Evolutionary conservation across 2,329 filamentous ascomycete genomes (phyloP).

Genomic region (Microdochium bolleyi): DNA sequence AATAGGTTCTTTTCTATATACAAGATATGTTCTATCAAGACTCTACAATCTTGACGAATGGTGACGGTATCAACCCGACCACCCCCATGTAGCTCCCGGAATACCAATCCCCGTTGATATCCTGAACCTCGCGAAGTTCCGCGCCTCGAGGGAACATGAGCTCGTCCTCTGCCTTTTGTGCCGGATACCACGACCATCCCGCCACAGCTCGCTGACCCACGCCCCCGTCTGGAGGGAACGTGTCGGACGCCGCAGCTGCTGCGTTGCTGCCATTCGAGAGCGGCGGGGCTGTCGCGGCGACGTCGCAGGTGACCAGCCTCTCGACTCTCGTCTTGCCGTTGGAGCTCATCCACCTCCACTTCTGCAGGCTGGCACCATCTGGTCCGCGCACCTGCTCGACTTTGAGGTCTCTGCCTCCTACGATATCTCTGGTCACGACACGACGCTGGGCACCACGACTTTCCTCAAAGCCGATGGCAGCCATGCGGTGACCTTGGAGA

Average conservation of each 20-base stretch:
- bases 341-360: constrained; percentile 41
- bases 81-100: constrained; percentile 78
- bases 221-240: constrained; percentile 70
- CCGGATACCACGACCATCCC: constrained; percentile 72
- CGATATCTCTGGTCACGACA: constrained; percentile 61
- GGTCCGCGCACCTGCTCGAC: constrained; percentile 38
- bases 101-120: constrained; percentile 88
- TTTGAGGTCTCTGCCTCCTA: constrained; percentile 67
- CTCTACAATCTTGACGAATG: constrained; percentile 54
- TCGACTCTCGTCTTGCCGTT: constrained; percentile 28
- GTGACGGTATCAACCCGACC: constrained; percentile 72
- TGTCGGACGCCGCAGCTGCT: constrained; percentile 14
- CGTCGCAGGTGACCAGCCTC: constrained; percentile 42
- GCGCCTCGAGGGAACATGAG: constrained; percentile 77
- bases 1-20: no score
- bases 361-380: constrained; percentile 27
- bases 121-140: constrained; percentile 74
- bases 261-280: constrained; percentile 10
- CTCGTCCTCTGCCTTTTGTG: constrained; percentile 59
- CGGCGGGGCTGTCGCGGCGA: constrained; percentile 33
- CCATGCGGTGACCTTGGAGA: constrained; percentile 74
- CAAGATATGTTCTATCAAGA: neutral
- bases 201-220: constrained; percentile 57
- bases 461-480: constrained; percentile 68
- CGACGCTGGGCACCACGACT: constrained; percentile 59